A percentile compares a stretch with the other conserved stretches of the same genome.
These are phyloP conservation scores for Hippophae tibetana DNA, from an alignment of 306 rosid species.

Conservation along the genomic window DNA sequence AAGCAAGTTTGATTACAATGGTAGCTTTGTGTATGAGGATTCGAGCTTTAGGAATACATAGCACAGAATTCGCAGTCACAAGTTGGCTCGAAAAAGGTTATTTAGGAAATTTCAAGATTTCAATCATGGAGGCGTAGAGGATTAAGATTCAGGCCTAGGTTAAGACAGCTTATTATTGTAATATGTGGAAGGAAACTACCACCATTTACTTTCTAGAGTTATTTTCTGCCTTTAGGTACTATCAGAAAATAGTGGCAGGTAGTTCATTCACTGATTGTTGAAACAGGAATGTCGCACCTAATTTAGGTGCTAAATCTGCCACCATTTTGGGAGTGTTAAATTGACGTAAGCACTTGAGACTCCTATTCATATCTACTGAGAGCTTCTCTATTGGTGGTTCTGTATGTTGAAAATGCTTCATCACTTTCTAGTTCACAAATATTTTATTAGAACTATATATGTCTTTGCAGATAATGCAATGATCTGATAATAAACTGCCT, in stretches of 20 bases:
- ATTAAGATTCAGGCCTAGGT: conserved; percentile 32
- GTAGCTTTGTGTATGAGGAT: conserved; percentile 18
- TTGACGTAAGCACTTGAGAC: too few relatives aligned
- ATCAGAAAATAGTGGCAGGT: too few relatives aligned
- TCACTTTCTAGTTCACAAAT: neutral
- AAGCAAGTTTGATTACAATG: neutral
- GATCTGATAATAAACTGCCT: conserved; percentile 40
- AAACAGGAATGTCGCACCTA: too few relatives aligned
- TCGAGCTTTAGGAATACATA: conserved; percentile 15
- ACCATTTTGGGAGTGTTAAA: too few relatives aligned
- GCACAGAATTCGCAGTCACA: conserved; percentile 15
- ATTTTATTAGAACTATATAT: conserved; percentile 12
- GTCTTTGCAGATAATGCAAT: conserved; percentile 40
- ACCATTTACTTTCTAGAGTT: neutral
- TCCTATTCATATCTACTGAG: too few relatives aligned
- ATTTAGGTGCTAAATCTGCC: too few relatives aligned
- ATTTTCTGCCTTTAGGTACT: neutral
- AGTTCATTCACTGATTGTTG: too few relatives aligned
- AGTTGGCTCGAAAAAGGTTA: conserved; percentile 51
- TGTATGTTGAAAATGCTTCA: conserved; percentile 6
- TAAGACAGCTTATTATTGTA: conserved; percentile 39
- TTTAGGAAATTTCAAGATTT: conserved; percentile 51
- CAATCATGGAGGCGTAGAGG: conserved; percentile 44
- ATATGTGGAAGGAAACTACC: conserved; percentile 17
- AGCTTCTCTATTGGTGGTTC: too few relatives aligned